These are phyloP conservation scores for Prasinococcaceae sp. DNA, from an alignment of 139 green algal genomes.

Conservation along the genomic window DNA sequence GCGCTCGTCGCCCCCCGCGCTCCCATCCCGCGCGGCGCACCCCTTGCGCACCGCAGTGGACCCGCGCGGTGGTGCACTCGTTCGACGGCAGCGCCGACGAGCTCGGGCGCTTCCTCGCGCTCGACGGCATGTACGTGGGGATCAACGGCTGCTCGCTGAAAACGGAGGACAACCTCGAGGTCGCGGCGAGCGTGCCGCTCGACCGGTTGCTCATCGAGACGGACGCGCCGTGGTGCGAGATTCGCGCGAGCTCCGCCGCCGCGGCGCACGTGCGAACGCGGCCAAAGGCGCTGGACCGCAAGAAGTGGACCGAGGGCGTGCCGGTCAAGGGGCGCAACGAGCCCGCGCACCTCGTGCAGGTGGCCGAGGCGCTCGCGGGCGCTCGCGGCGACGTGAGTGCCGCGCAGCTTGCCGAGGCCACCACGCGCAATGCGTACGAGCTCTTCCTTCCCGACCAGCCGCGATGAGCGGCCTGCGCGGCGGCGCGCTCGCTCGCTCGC, in stretches of 20 bases:
- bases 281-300: conserved; percentile 42
- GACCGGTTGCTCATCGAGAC: conserved; percentile 73
- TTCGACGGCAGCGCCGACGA: conserved; percentile 62
- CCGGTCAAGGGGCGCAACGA: conserved; percentile 79
- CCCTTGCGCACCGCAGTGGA: background rate
- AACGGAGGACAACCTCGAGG: conserved; percentile 61
- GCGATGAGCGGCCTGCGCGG: no score
- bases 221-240: conserved; percentile 73
- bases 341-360: conserved; percentile 50
- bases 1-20: no score
- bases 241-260: conserved; percentile 17
- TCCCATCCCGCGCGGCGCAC: background rate
- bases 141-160: conserved; percentile 82
- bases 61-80: conserved; percentile 59
- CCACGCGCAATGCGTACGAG: no score
- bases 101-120: conserved; percentile 34
- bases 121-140: conserved; percentile 44
- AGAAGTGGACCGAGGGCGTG: conserved; percentile 18
- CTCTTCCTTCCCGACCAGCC: no score
- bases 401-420: no score
- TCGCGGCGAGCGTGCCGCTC: conserved; percentile 41
- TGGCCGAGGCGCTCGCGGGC: conserved; percentile 49
- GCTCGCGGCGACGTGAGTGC: background rate
- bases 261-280: conserved; percentile 24
- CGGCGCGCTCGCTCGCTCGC: no score